Evolutionary conservation across 495 filamentous ascomycete species (phyloP).

Genomic region (Penicillium daleae): DNA sequence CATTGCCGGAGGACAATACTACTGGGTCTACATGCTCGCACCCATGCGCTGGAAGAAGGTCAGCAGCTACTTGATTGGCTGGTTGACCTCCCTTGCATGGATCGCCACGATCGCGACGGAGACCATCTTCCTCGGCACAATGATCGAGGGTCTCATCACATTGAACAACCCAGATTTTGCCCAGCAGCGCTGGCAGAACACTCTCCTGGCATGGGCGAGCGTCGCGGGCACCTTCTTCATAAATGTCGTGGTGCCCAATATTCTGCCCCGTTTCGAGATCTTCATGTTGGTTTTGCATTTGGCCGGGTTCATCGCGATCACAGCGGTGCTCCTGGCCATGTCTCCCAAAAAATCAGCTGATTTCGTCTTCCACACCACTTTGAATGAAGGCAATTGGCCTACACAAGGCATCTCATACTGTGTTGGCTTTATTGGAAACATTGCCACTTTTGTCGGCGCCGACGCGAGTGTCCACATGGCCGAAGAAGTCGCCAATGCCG

Average conservation of each 20-base stretch:
- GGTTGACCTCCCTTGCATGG: slow-evolving; percentile 42
- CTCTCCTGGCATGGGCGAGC: slow-evolving; percentile 49
- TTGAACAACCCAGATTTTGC: slow-evolving; percentile 45
- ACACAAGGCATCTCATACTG: slow-evolving; percentile 46
- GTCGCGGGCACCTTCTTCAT: slow-evolving; percentile 45
- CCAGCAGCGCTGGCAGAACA: slow-evolving; percentile 51
- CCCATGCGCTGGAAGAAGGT: slow-evolving; percentile 37
- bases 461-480: slow-evolving; percentile 44
- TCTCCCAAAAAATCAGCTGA: slow-evolving; percentile 26
- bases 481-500: slow-evolving; percentile 51
- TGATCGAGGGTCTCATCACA: slow-evolving; percentile 49
- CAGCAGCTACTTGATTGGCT: slow-evolving; percentile 46
- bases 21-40: slow-evolving; percentile 48
- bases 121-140: slow-evolving; percentile 40
- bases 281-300: slow-evolving; percentile 50
- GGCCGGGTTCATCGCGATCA: slow-evolving; percentile 55
- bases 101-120: slow-evolving; percentile 39
- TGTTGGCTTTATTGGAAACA: slow-evolving; percentile 45
- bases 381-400: slow-evolving; percentile 53
- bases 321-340: slow-evolving; percentile 34
- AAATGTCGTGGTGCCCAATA: slow-evolving; percentile 44
- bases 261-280: slow-evolving; percentile 49
- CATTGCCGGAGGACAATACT: slow-evolving; percentile 47
- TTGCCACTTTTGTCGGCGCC: slow-evolving; percentile 45
- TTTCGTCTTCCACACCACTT: slow-evolving; percentile 45